Percentiles rank a stretch among this genome's conserved stretches.
These are phyloP conservation scores for Saccharomycopsis schoenii DNA, from an alignment of 805 yeast species.

Conservation along the genomic window DNA sequence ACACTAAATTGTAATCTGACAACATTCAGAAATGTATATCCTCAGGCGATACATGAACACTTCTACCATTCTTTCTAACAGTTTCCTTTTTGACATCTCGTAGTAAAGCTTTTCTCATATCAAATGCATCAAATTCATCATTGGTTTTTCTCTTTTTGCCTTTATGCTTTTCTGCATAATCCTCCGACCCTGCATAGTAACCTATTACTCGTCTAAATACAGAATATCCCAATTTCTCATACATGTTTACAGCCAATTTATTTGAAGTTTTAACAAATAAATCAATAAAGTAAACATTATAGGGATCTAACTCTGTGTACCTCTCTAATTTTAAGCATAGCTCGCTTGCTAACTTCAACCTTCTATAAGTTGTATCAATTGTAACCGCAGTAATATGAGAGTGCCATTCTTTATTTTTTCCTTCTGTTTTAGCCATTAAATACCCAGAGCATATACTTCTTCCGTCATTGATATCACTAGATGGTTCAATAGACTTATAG, in stretches of 20 bases:
- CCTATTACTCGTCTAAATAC: slow-evolving; percentile 83
- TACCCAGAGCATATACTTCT: slow-evolving; percentile 42
- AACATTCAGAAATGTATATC: slow-evolving; percentile 27
- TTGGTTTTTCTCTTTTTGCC: slow-evolving; percentile 28
- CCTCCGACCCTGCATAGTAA: slow-evolving; percentile 63
- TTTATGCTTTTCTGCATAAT: slow-evolving; percentile 18
- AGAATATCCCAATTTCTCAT: slow-evolving; percentile 78
- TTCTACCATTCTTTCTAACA: slow-evolving; percentile 50
- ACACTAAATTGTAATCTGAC: neutral
- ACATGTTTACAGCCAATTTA: slow-evolving; percentile 64
- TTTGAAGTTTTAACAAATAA: slow-evolving; percentile 87
- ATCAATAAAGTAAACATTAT: slow-evolving; percentile 77
- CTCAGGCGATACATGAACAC: slow-evolving; percentile 50
- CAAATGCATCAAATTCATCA: slow-evolving; percentile 80
- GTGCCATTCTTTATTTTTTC: slow-evolving; percentile 80
- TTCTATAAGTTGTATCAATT: slow-evolving; percentile 67
- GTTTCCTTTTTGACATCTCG: slow-evolving; percentile 47
- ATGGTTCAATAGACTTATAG: slow-evolving; percentile 57
- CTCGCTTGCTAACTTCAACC: slow-evolving; percentile 77
- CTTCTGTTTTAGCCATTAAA: slow-evolving; percentile 97
- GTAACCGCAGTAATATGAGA: slow-evolving; percentile 96
- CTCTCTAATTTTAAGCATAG: slow-evolving; percentile 66
- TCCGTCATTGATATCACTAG: slow-evolving; percentile 22
- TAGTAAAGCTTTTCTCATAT: slow-evolving; percentile 61
- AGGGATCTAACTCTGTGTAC: slow-evolving; percentile 68